Evolutionary conservation across 2,329 filamentous ascomycete species (phyloP).

Genomic region (Aspergillus clavatus): DNA sequence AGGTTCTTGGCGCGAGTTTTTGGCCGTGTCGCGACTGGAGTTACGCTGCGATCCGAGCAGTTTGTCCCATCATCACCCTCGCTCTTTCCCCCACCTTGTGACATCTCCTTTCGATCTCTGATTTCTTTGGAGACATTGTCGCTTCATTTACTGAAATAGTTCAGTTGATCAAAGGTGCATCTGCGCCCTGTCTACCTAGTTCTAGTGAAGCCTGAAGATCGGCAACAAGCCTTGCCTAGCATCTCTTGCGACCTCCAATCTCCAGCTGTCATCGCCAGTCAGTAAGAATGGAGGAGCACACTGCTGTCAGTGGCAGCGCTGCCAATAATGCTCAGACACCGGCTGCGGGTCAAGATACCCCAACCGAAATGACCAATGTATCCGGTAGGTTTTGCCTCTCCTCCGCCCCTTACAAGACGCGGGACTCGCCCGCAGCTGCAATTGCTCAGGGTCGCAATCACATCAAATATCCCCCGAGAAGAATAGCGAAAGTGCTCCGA

Average conservation of each 20-base stretch:
- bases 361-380: slow-evolving; percentile 25
- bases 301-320: slow-evolving; percentile 22
- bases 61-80: slow-evolving; percentile 17
- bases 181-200: slow-evolving; percentile 8
- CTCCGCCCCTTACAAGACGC: slow-evolving; percentile 8
- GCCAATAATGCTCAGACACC: slow-evolving; percentile 26
- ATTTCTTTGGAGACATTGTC: neutral
- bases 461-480: slow-evolving; percentile 29
- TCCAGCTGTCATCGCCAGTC: slow-evolving; percentile 23
- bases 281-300: slow-evolving; percentile 35
- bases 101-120: slow-evolving; percentile 4
- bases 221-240: slow-evolving; percentile 29
- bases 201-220: slow-evolving; percentile 16
- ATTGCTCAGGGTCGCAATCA: slow-evolving; percentile 29
- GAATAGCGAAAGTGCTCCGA: slow-evolving; percentile 23
- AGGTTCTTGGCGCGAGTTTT: slow-evolving; percentile 22
- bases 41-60: slow-evolving; percentile 21
- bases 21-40: slow-evolving; percentile 29
- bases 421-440: slow-evolving; percentile 15
- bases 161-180: slow-evolving; percentile 4
- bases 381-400: slow-evolving; percentile 28
- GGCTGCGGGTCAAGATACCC: slow-evolving; percentile 25
- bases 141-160: slow-evolving; percentile 1
- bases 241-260: slow-evolving; percentile 26
- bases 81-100: slow-evolving; percentile 2